Evolutionary conservation across 768 basidiomycete species (phyloP).

Genomic region (Pilatotrama ljubarskyi): DNA sequence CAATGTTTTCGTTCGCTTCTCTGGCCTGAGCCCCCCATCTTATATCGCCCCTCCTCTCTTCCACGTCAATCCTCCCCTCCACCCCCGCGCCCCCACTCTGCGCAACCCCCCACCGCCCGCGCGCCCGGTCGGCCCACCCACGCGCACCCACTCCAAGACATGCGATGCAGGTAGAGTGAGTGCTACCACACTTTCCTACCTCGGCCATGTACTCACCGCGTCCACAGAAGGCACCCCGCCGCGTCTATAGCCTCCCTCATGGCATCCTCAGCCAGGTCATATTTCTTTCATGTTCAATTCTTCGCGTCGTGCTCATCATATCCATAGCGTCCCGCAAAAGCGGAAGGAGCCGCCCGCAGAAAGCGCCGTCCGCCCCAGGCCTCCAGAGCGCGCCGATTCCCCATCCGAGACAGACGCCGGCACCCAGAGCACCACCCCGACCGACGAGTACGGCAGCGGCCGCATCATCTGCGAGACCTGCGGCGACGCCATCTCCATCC

Average conservation of each 20-base stretch:
- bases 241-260: slow-evolving; percentile 21
- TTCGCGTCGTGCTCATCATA: neutral
- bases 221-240: slow-evolving; percentile 10
- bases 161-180: slow-evolving; percentile 24
- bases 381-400: slow-evolving; percentile 7
- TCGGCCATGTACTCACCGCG: neutral
- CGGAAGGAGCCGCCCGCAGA: slow-evolving; percentile 38
- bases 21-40: slow-evolving; percentile 25
- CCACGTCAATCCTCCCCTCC: slow-evolving; percentile 25
- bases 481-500: slow-evolving; percentile 60
- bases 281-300: neutral
- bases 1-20: slow-evolving; percentile 34
- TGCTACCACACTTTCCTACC: neutral
- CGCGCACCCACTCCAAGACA: neutral
- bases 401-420: slow-evolving; percentile 10
- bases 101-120: slow-evolving; percentile 3
- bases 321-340: slow-evolving; percentile 39
- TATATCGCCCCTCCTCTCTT: slow-evolving; percentile 26
- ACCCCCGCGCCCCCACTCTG: slow-evolving; percentile 12
- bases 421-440: slow-evolving; percentile 19
- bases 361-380: slow-evolving; percentile 8
- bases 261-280: slow-evolving; percentile 14
- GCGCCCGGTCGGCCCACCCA: neutral
- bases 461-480: slow-evolving; percentile 68
- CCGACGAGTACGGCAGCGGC: slow-evolving; percentile 64